Conservation (phyloP, 2,329 filamentous ascomycete species). For the Raffaelea deltoideospora region DNA sequence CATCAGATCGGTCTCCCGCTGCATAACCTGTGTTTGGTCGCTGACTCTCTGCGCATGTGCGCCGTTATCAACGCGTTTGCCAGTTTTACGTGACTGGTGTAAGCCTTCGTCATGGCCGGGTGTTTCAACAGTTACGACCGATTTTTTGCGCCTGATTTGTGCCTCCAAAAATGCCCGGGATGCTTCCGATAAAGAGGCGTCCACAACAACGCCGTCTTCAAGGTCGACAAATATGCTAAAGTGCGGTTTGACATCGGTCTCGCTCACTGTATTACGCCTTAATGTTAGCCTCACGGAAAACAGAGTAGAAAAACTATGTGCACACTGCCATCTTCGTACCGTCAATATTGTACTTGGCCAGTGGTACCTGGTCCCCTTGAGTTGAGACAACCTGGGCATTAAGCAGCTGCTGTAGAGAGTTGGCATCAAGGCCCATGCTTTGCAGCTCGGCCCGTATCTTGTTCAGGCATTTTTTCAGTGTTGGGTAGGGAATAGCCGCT, state of each 20-base stretch:
- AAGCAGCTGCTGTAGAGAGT: conserved; percentile 53
- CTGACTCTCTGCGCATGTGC: too few species aligned
- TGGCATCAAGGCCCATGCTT: conserved; percentile 54
- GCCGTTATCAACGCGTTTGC: too few species aligned
- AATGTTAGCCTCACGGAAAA: too few species aligned
- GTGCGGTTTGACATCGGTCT: conserved; percentile 41
- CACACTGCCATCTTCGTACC: conserved; percentile 17
- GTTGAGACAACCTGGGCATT: conserved; percentile 28
- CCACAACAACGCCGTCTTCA: conserved; percentile 49
- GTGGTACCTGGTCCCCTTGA: conserved; percentile 13
- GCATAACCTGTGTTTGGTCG: too few species aligned
- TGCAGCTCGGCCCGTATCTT: conserved; percentile 58
- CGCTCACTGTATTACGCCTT: conserved; percentile 5
- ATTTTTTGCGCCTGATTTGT: too few species aligned
- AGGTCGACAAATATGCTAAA: conserved; percentile 56
- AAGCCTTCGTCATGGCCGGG: too few species aligned
- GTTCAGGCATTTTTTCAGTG: conserved; percentile 82
- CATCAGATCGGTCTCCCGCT: conserved; percentile 32
- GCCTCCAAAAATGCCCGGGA: conserved; percentile 52
- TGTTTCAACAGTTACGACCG: too few species aligned
- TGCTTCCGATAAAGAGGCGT: conserved; percentile 50
- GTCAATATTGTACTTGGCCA: conserved; percentile 37
- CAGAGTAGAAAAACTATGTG: too few species aligned
- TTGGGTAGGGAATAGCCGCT: conserved; percentile 66
- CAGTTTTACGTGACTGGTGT: too few species aligned